Evolutionary conservation across 768 basidiomycete species (phyloP).

Genomic region (Megacollybia marginata): DNA sequence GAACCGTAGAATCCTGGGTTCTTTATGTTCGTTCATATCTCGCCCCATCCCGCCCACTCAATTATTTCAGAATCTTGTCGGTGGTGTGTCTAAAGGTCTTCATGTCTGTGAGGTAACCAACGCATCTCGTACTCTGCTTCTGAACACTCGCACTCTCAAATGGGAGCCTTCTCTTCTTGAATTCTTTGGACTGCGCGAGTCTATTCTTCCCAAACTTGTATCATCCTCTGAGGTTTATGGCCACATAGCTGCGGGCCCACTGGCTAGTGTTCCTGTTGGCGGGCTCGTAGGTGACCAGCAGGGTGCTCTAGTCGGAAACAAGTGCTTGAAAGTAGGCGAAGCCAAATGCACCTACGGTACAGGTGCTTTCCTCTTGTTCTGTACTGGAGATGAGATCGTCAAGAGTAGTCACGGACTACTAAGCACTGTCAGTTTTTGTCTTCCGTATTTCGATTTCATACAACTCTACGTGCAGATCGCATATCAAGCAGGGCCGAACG

Average conservation of each 20-base stretch:
- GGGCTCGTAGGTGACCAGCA: conserved; percentile 99
- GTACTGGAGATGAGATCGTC: conserved; percentile 84
- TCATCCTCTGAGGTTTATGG: conserved; percentile 94
- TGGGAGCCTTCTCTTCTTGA: conserved; percentile 81
- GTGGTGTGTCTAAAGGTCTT: conserved; percentile 58
- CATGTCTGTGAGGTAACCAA: conserved; percentile 94
- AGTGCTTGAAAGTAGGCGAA: conserved; percentile 84
- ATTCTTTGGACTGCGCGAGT: conserved; percentile 78
- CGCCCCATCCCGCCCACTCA: neutral
- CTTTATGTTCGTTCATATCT: conserved; percentile 57
- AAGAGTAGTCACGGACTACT: conserved; percentile 81
- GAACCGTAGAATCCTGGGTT: conserved; percentile 97
- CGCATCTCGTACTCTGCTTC: conserved; percentile 90
- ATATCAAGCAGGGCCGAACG: conserved; percentile 75
- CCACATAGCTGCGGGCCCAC: conserved; percentile 53
- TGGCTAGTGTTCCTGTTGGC: conserved; percentile 76
- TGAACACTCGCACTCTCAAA: conserved; percentile 71
- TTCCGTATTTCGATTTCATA: neutral
- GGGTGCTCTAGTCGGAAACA: conserved; percentile 93
- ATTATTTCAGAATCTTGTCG: conserved; percentile 64
- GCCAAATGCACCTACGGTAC: conserved; percentile 99
- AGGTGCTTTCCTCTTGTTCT: conserved; percentile 93
- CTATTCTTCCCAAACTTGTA: conserved; percentile 79
- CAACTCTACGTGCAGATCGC: conserved; percentile 50
- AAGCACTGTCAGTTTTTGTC: conserved; percentile 56